Evolutionary conservation across 1,139 yeast species (phyloP), one percentile per base, ranked within the genome.

Genomic region (Scheffersomyces illinoinensis): DNA sequence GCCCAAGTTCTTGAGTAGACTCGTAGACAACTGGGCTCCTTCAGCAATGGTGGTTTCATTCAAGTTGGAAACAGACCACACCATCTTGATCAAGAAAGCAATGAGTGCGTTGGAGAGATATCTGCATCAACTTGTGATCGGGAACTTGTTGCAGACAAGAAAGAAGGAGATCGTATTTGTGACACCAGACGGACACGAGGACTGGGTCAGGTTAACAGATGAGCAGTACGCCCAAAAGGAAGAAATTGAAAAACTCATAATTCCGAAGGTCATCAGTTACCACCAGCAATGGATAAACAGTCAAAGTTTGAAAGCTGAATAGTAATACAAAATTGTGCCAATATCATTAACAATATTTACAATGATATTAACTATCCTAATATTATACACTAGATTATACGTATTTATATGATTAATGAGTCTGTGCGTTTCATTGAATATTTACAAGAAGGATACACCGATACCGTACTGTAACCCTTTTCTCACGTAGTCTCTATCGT

Each of bases 1-100:
- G 2, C 99, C 99, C 18, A 95, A 95, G 71, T 95, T 96, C 67
- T 81, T 95, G 66, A 85, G 91, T 64, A 80, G 98, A 60, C 78
- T 96, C 64, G 98, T 93, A 1, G 97, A 92, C 65, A 85, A 88
- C 43, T 95, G 99, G 99, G 97, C 97, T 0, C 97, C 97, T 1
- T 86, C 88, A 8, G 96, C 98, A 1, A 90, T 93, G 97, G 92
- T 96, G 61, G 90, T 95, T 2, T 91, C 97, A 24, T 96, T 96
- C 77, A 96, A 96, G 73, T 83, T 95, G 60, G 99, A 96, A 71
- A 96, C 99, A 0, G 99, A 96, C 72, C 74, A 76, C 61, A 69
- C 78, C 14, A 84, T 96, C 23, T 77, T 96, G 64, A 82, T 92
- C 53, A 79, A 84, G 59, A 96, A 96, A 75, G 92, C 97, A 5